These are phyloP conservation scores for Nicotiana undulata DNA, from an alignment of 257 asterid species.

Conservation along the genomic window DNA sequence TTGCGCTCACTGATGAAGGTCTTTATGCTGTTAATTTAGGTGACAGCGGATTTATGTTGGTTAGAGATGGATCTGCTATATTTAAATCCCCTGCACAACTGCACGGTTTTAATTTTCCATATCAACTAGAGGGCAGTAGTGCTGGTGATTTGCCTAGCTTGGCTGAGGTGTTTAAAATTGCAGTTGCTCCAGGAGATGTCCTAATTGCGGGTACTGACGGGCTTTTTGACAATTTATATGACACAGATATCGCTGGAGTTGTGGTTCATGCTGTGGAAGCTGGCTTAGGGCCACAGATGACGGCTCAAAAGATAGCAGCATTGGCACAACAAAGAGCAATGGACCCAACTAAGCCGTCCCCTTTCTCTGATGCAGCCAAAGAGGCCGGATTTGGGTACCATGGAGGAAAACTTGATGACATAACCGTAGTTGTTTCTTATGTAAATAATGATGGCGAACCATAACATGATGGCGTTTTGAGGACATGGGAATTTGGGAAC, in stretches of 20 bases:
- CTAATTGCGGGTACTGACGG: conserved; percentile 10
- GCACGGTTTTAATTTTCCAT: conserved; percentile 1
- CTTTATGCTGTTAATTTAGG: conserved; percentile 11
- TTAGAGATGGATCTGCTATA: background rate
- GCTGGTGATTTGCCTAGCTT: conserved; percentile 6
- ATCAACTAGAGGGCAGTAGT: conserved; percentile 6
- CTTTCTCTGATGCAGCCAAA: conserved; percentile 13
- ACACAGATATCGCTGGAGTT: background rate
- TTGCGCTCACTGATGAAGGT: conserved; percentile 1
- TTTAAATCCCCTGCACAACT: conserved; percentile 12
- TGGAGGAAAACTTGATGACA: conserved; percentile 17
- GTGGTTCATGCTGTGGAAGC: conserved; percentile 7
- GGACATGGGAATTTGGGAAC: background rate
- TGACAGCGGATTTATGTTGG: conserved; percentile 13
- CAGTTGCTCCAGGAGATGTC: conserved; percentile 16
- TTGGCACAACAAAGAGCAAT: conserved; percentile 12
- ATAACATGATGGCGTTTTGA: background rate
- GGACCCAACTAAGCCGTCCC: conserved; percentile 6
- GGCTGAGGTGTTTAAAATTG: conserved; percentile 6
- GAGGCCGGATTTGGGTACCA: conserved; percentile 5
- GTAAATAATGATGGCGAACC: background rate
- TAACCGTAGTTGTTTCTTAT: background rate
- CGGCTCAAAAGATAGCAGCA: conserved; percentile 14
- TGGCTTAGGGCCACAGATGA: conserved; percentile 6
- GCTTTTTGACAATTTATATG: conserved; percentile 16